A percentile compares a stretch with the other conserved stretches of the same genome.
phyloP scores from a whole-genome alignment of 441 rosid species.

The Gossypium davidsonii region DNA sequence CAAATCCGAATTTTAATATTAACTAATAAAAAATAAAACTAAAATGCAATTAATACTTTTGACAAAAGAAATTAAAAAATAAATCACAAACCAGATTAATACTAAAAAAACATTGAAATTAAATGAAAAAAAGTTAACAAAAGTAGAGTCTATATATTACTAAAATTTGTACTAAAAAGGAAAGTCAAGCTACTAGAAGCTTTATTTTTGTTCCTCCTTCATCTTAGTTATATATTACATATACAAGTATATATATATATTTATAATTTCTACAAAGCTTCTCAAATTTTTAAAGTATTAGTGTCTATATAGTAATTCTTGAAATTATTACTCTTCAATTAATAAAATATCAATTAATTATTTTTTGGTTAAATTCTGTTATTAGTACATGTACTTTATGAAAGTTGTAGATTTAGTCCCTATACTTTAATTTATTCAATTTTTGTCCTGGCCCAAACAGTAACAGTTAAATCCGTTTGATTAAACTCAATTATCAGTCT shows the following conservation, averaged over 20 bases:
- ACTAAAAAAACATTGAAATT: no score
- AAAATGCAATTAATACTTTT: neutral
- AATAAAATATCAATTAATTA: neutral
- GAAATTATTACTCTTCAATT: neutral
- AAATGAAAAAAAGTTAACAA: no score
- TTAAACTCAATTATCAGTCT: no score
- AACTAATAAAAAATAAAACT: neutral
- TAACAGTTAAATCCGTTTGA: no score
- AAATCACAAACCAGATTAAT: neutral
- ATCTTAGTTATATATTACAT: neutral
- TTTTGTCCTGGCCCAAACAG: no score
- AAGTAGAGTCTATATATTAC: neutral
- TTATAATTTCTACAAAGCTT: no score
- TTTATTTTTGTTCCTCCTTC: neutral
- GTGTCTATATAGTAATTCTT: neutral
- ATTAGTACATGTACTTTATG: no score
- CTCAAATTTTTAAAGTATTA: no score
- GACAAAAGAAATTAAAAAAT: neutral
- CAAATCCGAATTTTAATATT: no score
- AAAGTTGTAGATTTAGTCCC: no score
- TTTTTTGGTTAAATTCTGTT: no score
- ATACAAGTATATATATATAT: neutral
- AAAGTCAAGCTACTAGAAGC: neutral
- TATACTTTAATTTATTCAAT: no score
- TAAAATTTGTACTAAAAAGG: neutral